These are phyloP conservation scores for Populus euphratica DNA, from an alignment of 345 rosid genomes.

Conservation along the genomic window DNA sequence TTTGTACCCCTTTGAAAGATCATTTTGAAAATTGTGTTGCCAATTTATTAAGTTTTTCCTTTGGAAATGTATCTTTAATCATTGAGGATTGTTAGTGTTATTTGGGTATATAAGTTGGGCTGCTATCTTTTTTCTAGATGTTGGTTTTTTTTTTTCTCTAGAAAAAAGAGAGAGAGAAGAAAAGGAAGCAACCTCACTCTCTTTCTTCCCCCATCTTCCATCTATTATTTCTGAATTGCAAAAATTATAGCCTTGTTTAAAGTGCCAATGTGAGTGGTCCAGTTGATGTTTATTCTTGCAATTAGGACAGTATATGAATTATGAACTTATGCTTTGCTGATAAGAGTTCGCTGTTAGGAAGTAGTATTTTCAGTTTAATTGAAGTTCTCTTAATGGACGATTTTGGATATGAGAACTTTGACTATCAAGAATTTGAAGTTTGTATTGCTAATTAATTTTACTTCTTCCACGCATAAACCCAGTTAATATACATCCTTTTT, in stretches of 20 bases:
- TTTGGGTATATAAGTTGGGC: background rate
- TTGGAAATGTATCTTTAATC: background rate
- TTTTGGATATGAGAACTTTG: background rate
- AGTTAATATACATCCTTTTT: background rate
- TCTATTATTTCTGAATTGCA: background rate
- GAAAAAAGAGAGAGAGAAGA: no score
- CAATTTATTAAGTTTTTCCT: background rate
- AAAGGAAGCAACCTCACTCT: background rate
- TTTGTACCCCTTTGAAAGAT: background rate
- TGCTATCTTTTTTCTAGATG: background rate
- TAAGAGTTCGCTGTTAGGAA: background rate
- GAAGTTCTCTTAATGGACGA: background rate
- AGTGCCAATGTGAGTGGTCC: background rate
- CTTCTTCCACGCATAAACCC: background rate
- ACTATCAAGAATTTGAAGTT: background rate
- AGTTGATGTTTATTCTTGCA: background rate
- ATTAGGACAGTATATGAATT: background rate
- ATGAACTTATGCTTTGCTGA: background rate
- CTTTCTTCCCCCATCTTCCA: background rate
- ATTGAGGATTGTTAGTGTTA: background rate
- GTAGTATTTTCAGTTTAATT: background rate
- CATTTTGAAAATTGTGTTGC: background rate
- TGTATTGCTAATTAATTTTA: background rate
- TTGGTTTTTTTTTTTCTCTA: background rate
- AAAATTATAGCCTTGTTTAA: background rate